Percentiles rank a stretch among this genome's conserved stretches.
phyloP scores from a whole-genome alignment of 768 basidiomycete genomes.

The Paxillus ammoniavirescens region DNA sequence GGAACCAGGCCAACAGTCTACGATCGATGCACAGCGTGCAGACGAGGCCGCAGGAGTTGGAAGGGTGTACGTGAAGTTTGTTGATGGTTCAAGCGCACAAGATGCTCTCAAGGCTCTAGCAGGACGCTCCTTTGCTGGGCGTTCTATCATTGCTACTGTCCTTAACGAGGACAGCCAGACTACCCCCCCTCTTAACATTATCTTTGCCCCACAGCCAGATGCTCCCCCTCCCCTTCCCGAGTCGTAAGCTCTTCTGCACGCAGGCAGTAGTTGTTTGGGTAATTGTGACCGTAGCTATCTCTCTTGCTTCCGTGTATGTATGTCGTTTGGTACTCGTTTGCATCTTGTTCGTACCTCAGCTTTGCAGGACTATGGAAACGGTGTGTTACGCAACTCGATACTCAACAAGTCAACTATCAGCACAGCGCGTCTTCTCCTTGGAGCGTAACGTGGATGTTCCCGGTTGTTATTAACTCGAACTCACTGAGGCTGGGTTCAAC shows the following conservation, averaged over 20 bases:
- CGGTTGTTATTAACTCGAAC: too few species aligned
- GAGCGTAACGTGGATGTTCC: too few species aligned
- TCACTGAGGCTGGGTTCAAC: too few species aligned
- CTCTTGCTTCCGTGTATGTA: conserved; percentile 22
- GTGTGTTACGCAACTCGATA: too few species aligned
- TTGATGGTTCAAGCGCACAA: conserved; percentile 56
- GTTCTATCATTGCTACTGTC: conserved; percentile 84
- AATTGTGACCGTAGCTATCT: conserved; percentile 15
- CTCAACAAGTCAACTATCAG: too few species aligned
- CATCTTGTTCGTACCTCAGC: background rate
- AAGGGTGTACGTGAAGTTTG: conserved; percentile 91
- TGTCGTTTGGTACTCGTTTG: conserved; percentile 3
- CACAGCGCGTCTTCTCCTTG: too few species aligned
- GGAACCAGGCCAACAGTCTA: conserved; percentile 56
- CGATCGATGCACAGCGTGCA: conserved; percentile 63
- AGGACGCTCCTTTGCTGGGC: conserved; percentile 82
- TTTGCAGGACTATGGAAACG: background rate
- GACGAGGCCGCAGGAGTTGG: conserved; percentile 95
- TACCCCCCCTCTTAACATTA: conserved; percentile 76
- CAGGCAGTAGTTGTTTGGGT: conserved; percentile 6
- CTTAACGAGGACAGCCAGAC: conserved; percentile 83
- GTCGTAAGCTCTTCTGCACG: conserved; percentile 15
- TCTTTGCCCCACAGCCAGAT: conserved; percentile 83
- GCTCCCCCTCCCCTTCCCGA: conserved; percentile 75
- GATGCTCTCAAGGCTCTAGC: conserved; percentile 84